Conservation (phyloP, 345 rosid species). For the Psidium friedrichsthalianum region DNA sequence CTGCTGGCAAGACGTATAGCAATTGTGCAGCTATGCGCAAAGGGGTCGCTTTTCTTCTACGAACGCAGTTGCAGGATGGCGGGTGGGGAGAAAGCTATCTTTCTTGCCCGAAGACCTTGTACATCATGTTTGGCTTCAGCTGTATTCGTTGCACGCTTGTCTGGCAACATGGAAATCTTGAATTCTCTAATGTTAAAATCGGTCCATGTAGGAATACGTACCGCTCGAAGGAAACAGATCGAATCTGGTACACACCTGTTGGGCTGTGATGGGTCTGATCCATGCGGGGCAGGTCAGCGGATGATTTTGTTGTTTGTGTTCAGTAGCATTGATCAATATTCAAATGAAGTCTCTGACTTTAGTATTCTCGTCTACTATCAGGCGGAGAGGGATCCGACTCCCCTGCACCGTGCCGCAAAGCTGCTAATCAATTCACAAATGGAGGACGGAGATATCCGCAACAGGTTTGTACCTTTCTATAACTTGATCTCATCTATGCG, state of each 20-base stretch:
- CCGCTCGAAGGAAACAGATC: slow-evolving; percentile 36
- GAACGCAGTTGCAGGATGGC: slow-evolving; percentile 19
- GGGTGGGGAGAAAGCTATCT: slow-evolving; percentile 57
- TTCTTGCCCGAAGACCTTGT: slow-evolving; percentile 22
- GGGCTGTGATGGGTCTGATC: slow-evolving; percentile 42
- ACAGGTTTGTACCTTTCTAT: no score
- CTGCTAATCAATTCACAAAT: no score
- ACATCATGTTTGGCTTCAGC: neutral
- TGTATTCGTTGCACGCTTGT: neutral
- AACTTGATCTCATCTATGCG: no score
- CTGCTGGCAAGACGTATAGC: slow-evolving; percentile 30
- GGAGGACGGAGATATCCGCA: no score
- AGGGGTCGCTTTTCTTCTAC: slow-evolving; percentile 33
- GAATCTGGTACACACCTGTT: slow-evolving; percentile 39
- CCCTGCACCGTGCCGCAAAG: no score
- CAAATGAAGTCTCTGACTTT: no score
- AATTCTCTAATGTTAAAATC: neutral
- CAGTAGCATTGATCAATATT: neutral
- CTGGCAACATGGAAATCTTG: neutral
- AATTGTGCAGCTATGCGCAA: slow-evolving; percentile 19
- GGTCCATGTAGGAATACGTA: slow-evolving; percentile 12
- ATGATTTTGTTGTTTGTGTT: neutral
- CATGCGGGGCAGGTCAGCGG: slow-evolving; percentile 36
- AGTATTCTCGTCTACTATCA: no score
- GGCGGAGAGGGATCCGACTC: no score